Conservation (phyloP, 345 rosid species). For the Eucalyptus microcorys region DNA sequence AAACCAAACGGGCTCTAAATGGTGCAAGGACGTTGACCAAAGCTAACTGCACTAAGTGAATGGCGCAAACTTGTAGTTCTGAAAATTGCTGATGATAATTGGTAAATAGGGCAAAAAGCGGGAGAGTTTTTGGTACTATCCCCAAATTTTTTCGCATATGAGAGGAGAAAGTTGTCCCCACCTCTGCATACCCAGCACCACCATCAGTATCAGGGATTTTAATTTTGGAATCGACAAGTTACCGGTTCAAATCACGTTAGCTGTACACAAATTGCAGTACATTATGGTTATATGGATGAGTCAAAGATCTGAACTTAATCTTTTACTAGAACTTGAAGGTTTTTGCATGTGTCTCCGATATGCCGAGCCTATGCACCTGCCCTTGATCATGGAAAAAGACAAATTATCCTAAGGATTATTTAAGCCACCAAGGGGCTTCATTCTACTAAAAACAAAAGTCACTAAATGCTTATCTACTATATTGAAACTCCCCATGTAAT, state of each 20-base stretch:
- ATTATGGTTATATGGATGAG: not conserved
- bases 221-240: not conserved
- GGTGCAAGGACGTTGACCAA: not conserved
- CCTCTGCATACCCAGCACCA: not conserved
- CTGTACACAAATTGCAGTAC: not conserved
- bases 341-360: not conserved
- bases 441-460: not conserved
- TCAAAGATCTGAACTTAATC: not conserved
- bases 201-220: not conserved
- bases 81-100: not conserved
- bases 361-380: not conserved
- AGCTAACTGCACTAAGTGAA: not conserved
- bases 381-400: not conserved
- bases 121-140: not conserved
- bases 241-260: not conserved
- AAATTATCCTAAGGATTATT: not conserved
- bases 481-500: too few species aligned
- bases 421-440: not conserved
- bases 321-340: not conserved
- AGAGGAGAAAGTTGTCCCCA: not conserved
- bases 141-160: not conserved
- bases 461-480: not conserved
- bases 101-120: not conserved
- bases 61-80: not conserved
- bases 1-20: too few species aligned